Base-by-base conservation (phyloP, 179 eudicot genomes). In the Beta lomatogona region DNA sequence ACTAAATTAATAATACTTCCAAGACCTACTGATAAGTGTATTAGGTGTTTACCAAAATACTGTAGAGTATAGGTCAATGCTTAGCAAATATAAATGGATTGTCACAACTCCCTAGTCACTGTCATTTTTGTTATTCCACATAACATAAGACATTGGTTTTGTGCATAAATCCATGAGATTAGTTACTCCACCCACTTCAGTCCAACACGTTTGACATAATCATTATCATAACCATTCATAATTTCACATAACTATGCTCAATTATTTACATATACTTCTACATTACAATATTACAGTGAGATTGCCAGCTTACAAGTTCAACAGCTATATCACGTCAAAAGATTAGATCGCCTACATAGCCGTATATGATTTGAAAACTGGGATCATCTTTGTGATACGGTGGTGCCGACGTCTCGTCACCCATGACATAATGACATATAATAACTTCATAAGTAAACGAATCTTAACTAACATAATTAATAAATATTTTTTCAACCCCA, bases 381-480 rank as follows among this genome's bases (percentile, higher is more conserved):
- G 7, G 46, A 66, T 53, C 9, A 41, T 18, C 67, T 50, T 14
- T 16, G 53, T 46, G 66, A 53, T 44, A 79, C 13, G 41, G 41
- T 36, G 41, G 41, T 36, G 41, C 41, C 41, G 41, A 36, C 18
- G 59, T 58, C 7, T 22, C 57, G 82, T 79, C 66, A 79, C 46
- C 70, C 76, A 79, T 79, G 82, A 79, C 82, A 70, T 79, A 79
- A 79, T 79, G 82, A 79, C 82, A 70, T 79, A 79, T 18, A 31
- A 78, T 15, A 54, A 21, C 46, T 11, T 53, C 36, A 54, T 14
- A 16, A 74, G 9, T 16, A 57, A 75, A 75, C 77, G 52, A 6
- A 50, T 61, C 48, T 41, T 68, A 68, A 44, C 44, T 6, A 4
- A 66, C 16, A 0, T 18, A 12, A 8, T 61, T 28, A 25, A 28